Percentiles rank a stretch among this genome's conserved stretches.
phyloP scores from a whole-genome alignment of 495 filamentous ascomycete species.

The Hypomontagnella monticulosa region DNA sequence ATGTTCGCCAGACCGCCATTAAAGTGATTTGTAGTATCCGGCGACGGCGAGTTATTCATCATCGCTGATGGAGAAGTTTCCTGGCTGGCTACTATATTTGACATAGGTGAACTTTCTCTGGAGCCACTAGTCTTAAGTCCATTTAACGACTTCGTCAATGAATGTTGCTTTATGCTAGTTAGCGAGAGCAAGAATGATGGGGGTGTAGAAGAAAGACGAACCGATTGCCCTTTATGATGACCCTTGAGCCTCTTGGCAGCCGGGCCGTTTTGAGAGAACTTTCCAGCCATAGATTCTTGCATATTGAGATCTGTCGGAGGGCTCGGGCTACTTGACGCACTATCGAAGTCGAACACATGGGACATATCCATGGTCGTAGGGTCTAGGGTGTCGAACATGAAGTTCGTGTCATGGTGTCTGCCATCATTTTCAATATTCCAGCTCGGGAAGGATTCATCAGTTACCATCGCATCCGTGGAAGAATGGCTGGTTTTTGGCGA shows the following conservation, averaged over 20 bases:
- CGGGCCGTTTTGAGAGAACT: constrained; percentile 21
- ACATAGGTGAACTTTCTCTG: constrained; percentile 62
- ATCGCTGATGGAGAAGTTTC: constrained; percentile 58
- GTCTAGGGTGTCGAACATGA: constrained; percentile 34
- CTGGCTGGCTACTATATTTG: constrained; percentile 54
- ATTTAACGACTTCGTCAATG: constrained; percentile 50
- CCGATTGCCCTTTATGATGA: constrained; percentile 48
- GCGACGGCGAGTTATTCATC: constrained; percentile 65
- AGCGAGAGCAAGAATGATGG: constrained; percentile 11
- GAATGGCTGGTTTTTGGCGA: constrained; percentile 39
- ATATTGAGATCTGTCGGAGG: constrained; percentile 48
- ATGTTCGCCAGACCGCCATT: constrained; percentile 23
- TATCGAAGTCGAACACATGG: constrained; percentile 74
- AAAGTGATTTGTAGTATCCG: constrained; percentile 41
- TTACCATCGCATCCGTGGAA: constrained; percentile 37
- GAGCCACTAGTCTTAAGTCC: constrained; percentile 49
- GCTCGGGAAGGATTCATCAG: constrained; percentile 21
- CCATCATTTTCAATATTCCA: constrained; percentile 31
- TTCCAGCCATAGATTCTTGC: constrained; percentile 33
- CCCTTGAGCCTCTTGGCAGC: constrained; percentile 43
- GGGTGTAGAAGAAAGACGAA: constrained; percentile 26
- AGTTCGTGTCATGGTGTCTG: constrained; percentile 22
- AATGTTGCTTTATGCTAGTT: constrained; percentile 49
- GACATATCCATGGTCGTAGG: constrained; percentile 58
- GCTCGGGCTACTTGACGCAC: constrained; percentile 72